phyloP scores from a whole-genome alignment of 768 basidiomycete species.

The Collybiopsis luxurians region DNA sequence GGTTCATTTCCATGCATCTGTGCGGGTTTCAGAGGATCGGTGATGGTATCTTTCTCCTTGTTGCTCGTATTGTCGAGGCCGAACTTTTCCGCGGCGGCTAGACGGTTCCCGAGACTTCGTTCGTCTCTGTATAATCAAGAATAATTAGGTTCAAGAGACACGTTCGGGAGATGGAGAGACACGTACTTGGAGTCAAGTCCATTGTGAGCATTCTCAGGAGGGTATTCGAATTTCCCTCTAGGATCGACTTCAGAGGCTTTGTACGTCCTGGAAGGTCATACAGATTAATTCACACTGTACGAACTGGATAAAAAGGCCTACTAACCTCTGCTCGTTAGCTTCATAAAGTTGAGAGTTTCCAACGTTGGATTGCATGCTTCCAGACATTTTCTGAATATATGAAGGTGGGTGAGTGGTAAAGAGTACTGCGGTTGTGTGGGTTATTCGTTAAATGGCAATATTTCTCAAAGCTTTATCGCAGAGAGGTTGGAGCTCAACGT shows the following conservation, averaged over 20 bases:
- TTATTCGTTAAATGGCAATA: too few species aligned
- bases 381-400: neutral
- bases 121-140: slow-evolving; percentile 31
- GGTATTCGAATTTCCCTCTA: slow-evolving; percentile 27
- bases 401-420: neutral
- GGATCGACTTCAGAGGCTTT: slow-evolving; percentile 5
- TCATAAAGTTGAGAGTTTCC: slow-evolving; percentile 48
- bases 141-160: neutral
- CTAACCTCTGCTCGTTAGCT: slow-evolving; percentile 45
- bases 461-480: too few species aligned
- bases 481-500: neutral
- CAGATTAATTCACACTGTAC: too few species aligned
- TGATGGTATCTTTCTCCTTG: slow-evolving; percentile 27
- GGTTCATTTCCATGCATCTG: slow-evolving; percentile 55
- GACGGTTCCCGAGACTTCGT: slow-evolving; percentile 38
- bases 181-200: slow-evolving; percentile 40
- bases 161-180: too few species aligned
- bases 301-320: neutral
- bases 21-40: slow-evolving; percentile 49
- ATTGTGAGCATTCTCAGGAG: slow-evolving; percentile 32
- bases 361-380: slow-evolving; percentile 45
- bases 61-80: slow-evolving; percentile 27
- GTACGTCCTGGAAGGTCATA: slow-evolving; percentile 8
- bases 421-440: neutral
- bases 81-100: slow-evolving; percentile 29